These are phyloP conservation scores for Ceratocystis huliohia DNA, from an alignment of 2,329 filamentous ascomycete genomes.

Conservation along the genomic window DNA sequence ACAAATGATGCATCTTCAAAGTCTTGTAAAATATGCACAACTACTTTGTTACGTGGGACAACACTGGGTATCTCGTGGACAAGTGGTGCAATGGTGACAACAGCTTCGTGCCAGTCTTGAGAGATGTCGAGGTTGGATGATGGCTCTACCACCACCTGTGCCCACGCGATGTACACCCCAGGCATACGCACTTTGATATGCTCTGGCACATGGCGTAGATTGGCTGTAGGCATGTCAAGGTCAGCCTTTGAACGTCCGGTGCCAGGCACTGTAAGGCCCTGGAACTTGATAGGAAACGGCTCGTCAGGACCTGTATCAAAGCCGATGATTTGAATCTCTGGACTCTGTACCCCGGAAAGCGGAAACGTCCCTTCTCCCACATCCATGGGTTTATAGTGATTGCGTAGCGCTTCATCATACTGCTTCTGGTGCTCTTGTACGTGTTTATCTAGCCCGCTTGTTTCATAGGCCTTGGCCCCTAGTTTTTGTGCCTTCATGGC, in stretches of 20 bases:
- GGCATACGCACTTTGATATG: constrained; percentile 41
- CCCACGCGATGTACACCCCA: constrained; percentile 56
- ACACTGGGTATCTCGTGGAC: constrained; percentile 36
- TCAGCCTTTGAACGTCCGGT: constrained; percentile 31
- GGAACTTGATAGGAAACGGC: constrained; percentile 43
- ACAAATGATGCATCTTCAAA: constrained; percentile 34
- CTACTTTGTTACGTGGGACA: constrained; percentile 38
- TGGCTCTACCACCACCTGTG: constrained; percentile 30
- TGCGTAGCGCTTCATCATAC: constrained; percentile 23
- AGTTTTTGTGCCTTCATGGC: constrained; percentile 25
- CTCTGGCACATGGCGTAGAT: constrained; percentile 39
- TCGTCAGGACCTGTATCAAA: constrained; percentile 38
- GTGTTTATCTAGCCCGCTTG: constrained; percentile 24
- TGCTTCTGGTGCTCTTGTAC: constrained; percentile 26
- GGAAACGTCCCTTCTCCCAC: not conserved
- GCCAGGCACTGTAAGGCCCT: constrained; percentile 36
- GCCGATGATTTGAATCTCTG: constrained; percentile 31
- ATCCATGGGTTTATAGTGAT: constrained; percentile 8
- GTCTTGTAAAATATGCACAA: constrained; percentile 42
- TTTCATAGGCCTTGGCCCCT: constrained; percentile 28
- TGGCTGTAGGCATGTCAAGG: constrained; percentile 42
- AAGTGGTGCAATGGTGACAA: constrained; percentile 44
- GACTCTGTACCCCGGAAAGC: not conserved
- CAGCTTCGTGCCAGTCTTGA: constrained; percentile 43
- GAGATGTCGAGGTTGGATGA: constrained; percentile 9